A percentile compares a stretch with the other conserved stretches of the same genome.
Evolutionary conservation across 441 rosid species (phyloP).

Genomic region (Sinapis alba): DNA sequence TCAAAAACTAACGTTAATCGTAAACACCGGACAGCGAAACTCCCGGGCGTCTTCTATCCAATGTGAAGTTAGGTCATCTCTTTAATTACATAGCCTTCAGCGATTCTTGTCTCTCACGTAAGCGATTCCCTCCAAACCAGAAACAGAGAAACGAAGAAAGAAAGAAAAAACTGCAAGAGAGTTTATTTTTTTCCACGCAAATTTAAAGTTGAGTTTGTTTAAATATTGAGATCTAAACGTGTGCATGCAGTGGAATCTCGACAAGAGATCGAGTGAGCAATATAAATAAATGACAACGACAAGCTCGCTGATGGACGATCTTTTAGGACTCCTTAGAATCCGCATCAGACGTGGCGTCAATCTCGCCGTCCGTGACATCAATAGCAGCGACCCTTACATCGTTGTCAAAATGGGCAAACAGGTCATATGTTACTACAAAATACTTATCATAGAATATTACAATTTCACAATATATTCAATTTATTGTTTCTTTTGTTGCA

Average conservation of each 20-base stretch:
- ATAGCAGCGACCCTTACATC: constrained; percentile 90
- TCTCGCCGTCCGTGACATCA: constrained; percentile 91
- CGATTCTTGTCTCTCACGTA: constrained; percentile 12
- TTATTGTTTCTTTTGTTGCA: constrained; percentile 29
- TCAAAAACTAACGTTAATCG: constrained; percentile 6
- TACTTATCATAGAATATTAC: neutral
- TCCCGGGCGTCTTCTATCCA: constrained; percentile 38
- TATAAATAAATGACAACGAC: constrained; percentile 16
- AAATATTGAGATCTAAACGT: neutral
- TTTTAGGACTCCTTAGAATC: constrained; percentile 79
- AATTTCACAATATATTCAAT: neutral
- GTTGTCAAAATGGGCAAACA: constrained; percentile 82
- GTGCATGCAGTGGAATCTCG: neutral
- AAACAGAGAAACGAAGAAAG: neutral
- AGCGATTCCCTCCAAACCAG: constrained; percentile 1
- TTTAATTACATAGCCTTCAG: constrained; percentile 1
- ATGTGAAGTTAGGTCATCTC: neutral
- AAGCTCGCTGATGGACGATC: constrained; percentile 60
- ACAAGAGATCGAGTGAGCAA: constrained; percentile 10
- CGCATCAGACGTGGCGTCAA: constrained; percentile 78
- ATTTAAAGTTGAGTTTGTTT: neutral
- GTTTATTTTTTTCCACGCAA: neutral
- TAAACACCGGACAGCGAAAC: constrained; percentile 33
- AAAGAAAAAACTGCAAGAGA: neutral
- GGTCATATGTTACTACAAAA: constrained; percentile 38